Percentiles rank a stretch among this genome's conserved stretches.
These are phyloP conservation scores for Persicaria tinctoria DNA, from an alignment of 148 eudicot species.

Conservation along the genomic window DNA sequence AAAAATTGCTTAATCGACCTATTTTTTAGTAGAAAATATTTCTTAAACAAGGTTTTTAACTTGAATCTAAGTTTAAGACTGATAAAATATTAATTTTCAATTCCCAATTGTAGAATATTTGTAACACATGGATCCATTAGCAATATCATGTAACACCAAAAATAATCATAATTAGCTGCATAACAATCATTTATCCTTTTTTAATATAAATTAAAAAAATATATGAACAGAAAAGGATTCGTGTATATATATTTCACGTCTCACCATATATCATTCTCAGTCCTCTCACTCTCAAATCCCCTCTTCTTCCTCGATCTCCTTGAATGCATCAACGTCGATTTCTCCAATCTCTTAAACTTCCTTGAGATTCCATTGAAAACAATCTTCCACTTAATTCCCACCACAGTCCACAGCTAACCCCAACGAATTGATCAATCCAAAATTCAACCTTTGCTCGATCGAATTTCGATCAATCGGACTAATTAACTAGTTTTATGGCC, in stretches of 20 bases:
- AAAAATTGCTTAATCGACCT: too few species aligned
- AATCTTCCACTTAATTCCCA: not conserved
- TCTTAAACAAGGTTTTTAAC: too few species aligned
- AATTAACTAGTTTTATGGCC: too few species aligned
- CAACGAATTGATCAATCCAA: too few species aligned
- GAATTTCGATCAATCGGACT: too few species aligned
- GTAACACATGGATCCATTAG: too few species aligned
- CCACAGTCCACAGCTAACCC: too few species aligned
- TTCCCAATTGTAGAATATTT: too few species aligned
- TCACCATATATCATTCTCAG: constrained; percentile 1
- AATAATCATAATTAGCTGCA: not conserved
- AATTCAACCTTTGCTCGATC: too few species aligned
- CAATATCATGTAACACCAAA: not conserved
- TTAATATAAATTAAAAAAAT: not conserved
- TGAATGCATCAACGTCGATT: not conserved
- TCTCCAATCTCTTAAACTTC: not conserved
- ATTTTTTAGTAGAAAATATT: too few species aligned
- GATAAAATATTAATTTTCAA: too few species aligned
- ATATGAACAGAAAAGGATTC: not conserved
- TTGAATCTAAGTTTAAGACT: too few species aligned
- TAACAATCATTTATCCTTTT: not conserved
- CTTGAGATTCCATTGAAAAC: not conserved
- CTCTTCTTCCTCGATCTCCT: not conserved
- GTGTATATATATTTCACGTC: constrained; percentile 1
- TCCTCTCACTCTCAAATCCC: constrained; percentile 1